Base-by-base conservation (phyloP, 176 grass and related monocot genomes). In the Oryza glumipatula region DNA sequence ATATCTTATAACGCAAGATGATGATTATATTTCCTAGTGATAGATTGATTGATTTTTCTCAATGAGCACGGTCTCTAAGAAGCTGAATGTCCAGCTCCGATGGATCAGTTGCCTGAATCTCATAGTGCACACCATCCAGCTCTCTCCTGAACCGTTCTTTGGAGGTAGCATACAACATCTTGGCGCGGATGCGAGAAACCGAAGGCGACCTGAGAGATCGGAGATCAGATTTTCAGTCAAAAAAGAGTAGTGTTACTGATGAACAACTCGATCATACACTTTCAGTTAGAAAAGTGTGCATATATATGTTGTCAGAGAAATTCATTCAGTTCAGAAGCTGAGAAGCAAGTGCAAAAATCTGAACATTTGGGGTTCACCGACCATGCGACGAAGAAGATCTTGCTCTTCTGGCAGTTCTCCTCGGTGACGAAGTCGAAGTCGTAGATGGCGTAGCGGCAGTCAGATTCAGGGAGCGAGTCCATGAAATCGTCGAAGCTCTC, bases 371-470 rank as follows among this genome's bases (percentile, higher is more conserved):
- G 28, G 30, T 32, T 16, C 5, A 80, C 87, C n/a, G 54, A 92
- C 86, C 90, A 92, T 35, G 86, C 82, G 65, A 92, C 77, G 74
- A 92, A 92, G 79, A 92, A 92, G 15, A 92, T 92, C 79, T 92
- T 92, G 90, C 90, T 92, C 74, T 92, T 92, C 83, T 92, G 87
- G 88, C 90, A 92, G 71, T 89, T 89, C 68, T 92, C 90, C 22
- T 92, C 80, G 4, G 90, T 92, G 22, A 92, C 90, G 30, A 92
- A 92, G 79, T 92, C 90, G 45, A 80, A 92, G 46, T 92, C 90
- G 23, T 92, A 92, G 67, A 91, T 78, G 54, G 89, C 89, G 7
- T 87, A 91, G 17, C 89, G 85, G 39, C 85, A 91, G 28, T 91
- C 85, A 6, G 87, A 41, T 43, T 77, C 70, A 0, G 87, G 87